Conservation (phyloP, 352 stramenopile genomes). For the Saprolegnia parasitica region DNA sequence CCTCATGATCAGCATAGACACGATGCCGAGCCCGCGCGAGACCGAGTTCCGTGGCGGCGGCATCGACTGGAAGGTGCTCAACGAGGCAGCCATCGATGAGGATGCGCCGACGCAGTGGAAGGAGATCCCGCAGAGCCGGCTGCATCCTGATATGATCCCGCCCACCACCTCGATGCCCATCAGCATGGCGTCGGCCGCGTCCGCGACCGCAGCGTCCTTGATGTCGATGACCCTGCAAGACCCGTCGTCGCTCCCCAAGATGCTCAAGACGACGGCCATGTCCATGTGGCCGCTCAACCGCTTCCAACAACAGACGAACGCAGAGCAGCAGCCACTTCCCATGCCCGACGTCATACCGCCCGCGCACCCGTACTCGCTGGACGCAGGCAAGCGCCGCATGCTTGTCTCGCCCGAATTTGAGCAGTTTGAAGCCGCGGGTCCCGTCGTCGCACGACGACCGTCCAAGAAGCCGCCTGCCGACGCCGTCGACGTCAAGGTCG, state of each 20-base stretch:
- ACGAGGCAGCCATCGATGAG: conserved; percentile 46
- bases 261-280: conserved; percentile 9
- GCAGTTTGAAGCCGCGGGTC: conserved; percentile 42
- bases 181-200: neutral
- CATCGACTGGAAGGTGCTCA: conserved; percentile 85
- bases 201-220: neutral
- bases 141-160: conserved; percentile 42
- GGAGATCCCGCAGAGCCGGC: conserved; percentile 72
- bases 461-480: conserved; percentile 9
- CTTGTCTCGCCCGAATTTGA: conserved; percentile 80
- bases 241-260: neutral
- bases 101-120: conserved; percentile 65
- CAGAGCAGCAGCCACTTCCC: neutral
- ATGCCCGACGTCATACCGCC: neutral
- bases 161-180: conserved; percentile 14
- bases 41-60: conserved; percentile 39
- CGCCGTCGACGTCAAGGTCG: conserved; percentile 31
- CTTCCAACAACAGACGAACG: neutral
- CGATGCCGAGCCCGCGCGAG: conserved; percentile 6
- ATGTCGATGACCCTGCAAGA: neutral
- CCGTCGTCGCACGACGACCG: conserved; percentile 1
- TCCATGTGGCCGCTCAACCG: conserved; percentile 13
- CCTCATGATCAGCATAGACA: conserved; percentile 6
- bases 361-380: conserved; percentile 33
- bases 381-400: conserved; percentile 80